Percentiles rank a stretch among this genome's conserved stretches.
Conservation (phyloP, 2,329 filamentous ascomycete genomes). For the Sordariomycetes sp. region DNA sequence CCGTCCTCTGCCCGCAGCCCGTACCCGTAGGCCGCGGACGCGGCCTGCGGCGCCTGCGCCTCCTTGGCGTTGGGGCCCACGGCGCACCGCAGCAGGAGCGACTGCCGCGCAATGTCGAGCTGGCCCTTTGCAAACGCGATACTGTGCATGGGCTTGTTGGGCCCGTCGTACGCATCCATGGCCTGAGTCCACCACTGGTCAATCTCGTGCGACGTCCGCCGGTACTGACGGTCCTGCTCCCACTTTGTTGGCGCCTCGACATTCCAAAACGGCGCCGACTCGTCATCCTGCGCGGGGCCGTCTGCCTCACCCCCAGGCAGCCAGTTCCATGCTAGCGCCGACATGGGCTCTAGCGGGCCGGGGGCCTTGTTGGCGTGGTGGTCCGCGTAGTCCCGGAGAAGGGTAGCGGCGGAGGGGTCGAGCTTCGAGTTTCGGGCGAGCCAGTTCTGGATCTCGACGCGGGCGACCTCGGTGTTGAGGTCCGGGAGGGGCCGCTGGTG, state of each 20-base stretch:
- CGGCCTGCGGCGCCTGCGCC: constrained; percentile 24
- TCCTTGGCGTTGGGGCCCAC: constrained; percentile 1
- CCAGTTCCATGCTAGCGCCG: constrained; percentile 43
- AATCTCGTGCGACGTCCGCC: constrained; percentile 49
- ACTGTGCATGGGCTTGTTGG: constrained; percentile 41
- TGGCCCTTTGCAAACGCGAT: constrained; percentile 48
- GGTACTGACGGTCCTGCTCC: constrained; percentile 44
- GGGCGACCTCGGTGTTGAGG: constrained; percentile 41
- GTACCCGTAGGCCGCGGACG: neutral
- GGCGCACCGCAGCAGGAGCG: constrained; percentile 6
- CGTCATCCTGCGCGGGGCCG: constrained; percentile 23
- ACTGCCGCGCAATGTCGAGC: constrained; percentile 27
- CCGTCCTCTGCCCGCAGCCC: constrained; percentile 40
- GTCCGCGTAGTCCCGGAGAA: constrained; percentile 41
- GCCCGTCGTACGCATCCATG: constrained; percentile 42
- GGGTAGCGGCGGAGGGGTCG: constrained; percentile 38
- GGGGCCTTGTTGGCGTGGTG: constrained; percentile 33
- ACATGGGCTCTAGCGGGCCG: constrained; percentile 33
- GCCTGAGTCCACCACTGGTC: constrained; percentile 52
- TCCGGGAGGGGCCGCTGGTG: constrained; percentile 34
- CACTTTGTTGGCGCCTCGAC: constrained; percentile 40
- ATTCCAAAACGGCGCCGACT: constrained; percentile 34
- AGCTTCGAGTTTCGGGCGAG: constrained; percentile 45
- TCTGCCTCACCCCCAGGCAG: constrained; percentile 24
- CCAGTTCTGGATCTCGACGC: constrained; percentile 49